Conservation (phyloP, 176 grass and related monocot genomes). For the Cocos nucifera region DNA sequence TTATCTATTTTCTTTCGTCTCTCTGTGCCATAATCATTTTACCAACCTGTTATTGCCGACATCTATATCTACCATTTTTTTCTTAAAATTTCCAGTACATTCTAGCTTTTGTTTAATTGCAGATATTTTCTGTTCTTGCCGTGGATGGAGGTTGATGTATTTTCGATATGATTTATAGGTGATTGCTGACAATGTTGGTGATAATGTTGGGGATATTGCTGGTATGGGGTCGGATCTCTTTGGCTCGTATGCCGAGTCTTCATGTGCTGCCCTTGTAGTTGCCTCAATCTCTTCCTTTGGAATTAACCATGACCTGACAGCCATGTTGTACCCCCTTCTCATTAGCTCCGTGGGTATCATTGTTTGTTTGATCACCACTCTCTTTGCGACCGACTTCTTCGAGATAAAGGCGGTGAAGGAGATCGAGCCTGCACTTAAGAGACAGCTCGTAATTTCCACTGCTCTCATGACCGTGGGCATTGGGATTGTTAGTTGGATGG, state of each 20-base stretch:
- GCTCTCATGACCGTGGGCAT: conserved; percentile 20
- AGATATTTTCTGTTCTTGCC: too few species aligned
- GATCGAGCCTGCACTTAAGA: conserved; percentile 16
- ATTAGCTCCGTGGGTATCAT: conserved; percentile 22
- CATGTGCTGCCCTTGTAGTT: conserved; percentile 16
- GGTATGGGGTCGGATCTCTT: conserved; percentile 63
- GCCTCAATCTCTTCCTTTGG: conserved; percentile 23
- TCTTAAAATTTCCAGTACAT: too few species aligned
- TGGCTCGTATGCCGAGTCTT: conserved; percentile 23
- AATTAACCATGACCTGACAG: conserved; percentile 5
- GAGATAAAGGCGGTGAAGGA: conserved; percentile 15
- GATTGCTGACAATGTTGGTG: conserved; percentile 58
- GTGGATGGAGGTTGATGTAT: too few species aligned
- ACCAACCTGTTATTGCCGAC: too few species aligned
- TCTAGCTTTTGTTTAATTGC: too few species aligned
- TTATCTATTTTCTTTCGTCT: too few species aligned
- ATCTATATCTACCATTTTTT: too few species aligned
- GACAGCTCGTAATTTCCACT: conserved; percentile 16
- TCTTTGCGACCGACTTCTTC: conserved; percentile 21
- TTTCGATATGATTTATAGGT: conserved; percentile 22
- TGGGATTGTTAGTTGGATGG: conserved; percentile 9
- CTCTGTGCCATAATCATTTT: too few species aligned
- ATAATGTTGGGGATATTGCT: conserved; percentile 66
- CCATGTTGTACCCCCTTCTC: conserved; percentile 15
- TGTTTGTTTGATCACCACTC: conserved; percentile 21